Evolutionary conservation across 768 basidiomycete genomes (phyloP).

Genomic region (Solioccasus polychromus): DNA sequence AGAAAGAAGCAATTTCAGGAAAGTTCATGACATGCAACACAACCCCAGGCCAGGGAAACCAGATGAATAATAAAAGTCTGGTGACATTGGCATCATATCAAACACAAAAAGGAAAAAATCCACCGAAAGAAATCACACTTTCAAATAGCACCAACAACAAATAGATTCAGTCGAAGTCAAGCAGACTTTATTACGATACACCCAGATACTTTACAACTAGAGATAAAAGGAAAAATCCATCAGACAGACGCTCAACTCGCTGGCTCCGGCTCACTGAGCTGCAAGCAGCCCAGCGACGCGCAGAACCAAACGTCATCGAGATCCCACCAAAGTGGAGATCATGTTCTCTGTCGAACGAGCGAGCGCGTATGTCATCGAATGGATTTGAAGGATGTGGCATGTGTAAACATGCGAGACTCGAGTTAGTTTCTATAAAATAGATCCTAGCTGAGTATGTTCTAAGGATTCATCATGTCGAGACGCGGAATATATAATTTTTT

Average conservation of each 20-base stretch:
- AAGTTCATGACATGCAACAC: too few species aligned
- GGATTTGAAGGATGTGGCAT: conserved; percentile 71
- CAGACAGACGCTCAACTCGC: conserved; percentile 63
- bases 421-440: conserved; percentile 78
- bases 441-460: conserved; percentile 83
- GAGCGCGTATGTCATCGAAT: conserved; percentile 65
- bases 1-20: conserved; percentile 13
- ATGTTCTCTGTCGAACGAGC: conserved; percentile 70
- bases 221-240: conserved; percentile 40
- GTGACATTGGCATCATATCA: too few species aligned
- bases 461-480: conserved; percentile 29
- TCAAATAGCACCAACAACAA: background rate
- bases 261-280: conserved; percentile 34
- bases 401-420: conserved; percentile 79
- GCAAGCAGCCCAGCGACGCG: conserved; percentile 26
- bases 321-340: conserved; percentile 33
- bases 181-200: too few species aligned
- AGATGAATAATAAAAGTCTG: background rate
- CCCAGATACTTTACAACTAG: background rate
- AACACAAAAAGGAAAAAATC: too few species aligned
- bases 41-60: too few species aligned
- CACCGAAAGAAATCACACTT: background rate
- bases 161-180: background rate
- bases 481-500: conserved; percentile 33
- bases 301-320: conserved; percentile 66